Evolutionary conservation across 768 basidiomycete genomes (phyloP), one percentile per base, ranked within the genome.

Genomic region (Mycena sanguinolenta): DNA sequence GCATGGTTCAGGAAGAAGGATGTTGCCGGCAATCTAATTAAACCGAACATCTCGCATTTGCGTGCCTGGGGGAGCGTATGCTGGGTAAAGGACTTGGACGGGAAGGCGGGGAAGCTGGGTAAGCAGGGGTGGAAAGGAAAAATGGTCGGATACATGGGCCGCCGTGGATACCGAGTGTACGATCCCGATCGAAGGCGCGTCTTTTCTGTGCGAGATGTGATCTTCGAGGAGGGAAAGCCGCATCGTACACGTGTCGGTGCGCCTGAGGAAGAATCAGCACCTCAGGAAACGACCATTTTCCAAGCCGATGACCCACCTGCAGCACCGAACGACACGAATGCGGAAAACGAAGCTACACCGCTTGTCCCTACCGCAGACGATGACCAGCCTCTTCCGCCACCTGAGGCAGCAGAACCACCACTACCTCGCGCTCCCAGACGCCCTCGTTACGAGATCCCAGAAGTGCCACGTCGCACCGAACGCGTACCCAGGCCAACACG

Each of bases 121-220:
- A 3, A 57, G 32, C 73, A 72, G 46, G 52, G 64, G 3, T 74
- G 73, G 73, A 36, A 72, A 36, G 73, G 73, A 1, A 23, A 34
- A 12, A 65, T 74, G 67, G 64, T 42, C 16, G 46, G 46, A 8
- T 49, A 49, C n/a, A 49, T 49, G 46, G 46, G 46, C 16, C n/a
- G 46, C 46, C 7, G 46, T 4, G 42, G 46, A 2, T 49, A 49
- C 13, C n/a, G 46, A 7, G 46, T 49, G 5, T 49, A 5, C 13
- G 46, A 49, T 13, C 4, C 13, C n/a, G 4, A 4, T 21, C n/a
- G 46, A 9, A 5, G 8, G 16, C 17, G 46, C 3, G 23, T 49
- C 2, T 49, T 8, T 13, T n/a, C n/a, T 21, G 46, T 49, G 46
- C 46, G n/a, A 23, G 14, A 49, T 23, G n/a, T 49, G 6, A 49